Evolutionary conservation across 805 yeast species (phyloP).

Genomic region (Kodamaea fukazawae): DNA sequence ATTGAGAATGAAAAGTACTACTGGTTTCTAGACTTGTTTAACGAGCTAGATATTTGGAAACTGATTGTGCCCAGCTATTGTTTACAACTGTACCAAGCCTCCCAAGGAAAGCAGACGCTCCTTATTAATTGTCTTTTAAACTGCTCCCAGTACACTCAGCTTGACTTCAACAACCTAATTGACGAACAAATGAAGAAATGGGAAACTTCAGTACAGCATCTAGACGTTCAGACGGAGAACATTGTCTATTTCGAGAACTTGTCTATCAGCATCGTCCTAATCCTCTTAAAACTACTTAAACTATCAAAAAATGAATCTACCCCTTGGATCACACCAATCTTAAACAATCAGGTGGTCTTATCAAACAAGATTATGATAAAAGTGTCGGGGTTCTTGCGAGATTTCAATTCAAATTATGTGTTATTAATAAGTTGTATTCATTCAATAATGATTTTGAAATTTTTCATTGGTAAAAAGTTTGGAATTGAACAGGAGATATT

Average conservation of each 20-base stretch:
- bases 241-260: constrained; percentile 24
- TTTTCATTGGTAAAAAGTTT: constrained; percentile 21
- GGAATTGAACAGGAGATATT: constrained; percentile 9
- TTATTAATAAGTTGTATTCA: constrained; percentile 29
- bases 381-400: constrained; percentile 12
- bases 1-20: constrained; percentile 34
- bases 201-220: constrained; percentile 15
- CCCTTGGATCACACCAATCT: constrained; percentile 6
- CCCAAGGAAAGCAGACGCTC: constrained; percentile 17
- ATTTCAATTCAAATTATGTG: constrained; percentile 17
- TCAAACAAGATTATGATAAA: constrained; percentile 28
- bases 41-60: constrained; percentile 39
- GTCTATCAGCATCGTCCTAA: constrained; percentile 29
- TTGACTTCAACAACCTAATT: constrained; percentile 11
- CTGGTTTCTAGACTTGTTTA: constrained; percentile 41
- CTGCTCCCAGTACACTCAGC: constrained; percentile 21
- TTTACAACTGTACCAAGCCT: constrained; percentile 13
- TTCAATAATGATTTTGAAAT: constrained; percentile 29
- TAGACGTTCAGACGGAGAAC: constrained; percentile 1
- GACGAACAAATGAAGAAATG: constrained; percentile 25
- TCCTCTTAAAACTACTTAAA: constrained; percentile 16
- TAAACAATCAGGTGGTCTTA: constrained; percentile 33
- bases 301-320: no score
- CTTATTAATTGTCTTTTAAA: constrained; percentile 30
- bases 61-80: constrained; percentile 34